Conservation (phyloP, 2,329 filamentous ascomycete species). For the Verticillium albo-atrum region DNA sequence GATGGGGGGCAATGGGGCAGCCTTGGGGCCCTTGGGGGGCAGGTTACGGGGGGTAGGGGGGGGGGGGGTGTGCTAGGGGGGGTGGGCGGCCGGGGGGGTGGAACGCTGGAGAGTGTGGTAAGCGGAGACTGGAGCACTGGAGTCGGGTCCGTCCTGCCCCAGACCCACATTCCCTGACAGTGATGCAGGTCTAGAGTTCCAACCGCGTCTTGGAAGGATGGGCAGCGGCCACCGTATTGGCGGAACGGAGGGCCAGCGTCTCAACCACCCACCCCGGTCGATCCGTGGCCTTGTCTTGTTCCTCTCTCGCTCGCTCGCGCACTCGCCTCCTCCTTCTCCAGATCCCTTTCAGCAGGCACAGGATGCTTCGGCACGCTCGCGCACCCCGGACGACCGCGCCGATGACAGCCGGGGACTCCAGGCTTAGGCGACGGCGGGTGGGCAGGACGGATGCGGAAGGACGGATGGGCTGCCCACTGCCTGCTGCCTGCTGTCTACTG, state of each 20-base stretch:
- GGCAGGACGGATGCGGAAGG: neutral
- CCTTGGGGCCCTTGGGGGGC: no score
- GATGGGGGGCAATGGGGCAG: neutral
- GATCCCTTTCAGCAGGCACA: neutral
- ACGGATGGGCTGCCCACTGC: no score
- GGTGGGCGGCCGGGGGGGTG: neutral
- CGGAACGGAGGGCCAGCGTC: neutral
- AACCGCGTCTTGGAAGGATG: neutral
- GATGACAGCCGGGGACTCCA: constrained; percentile 1
- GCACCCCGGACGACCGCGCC: neutral
- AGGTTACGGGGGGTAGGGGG: neutral
- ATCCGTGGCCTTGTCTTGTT: neutral
- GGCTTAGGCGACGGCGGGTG: neutral
- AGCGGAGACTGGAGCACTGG: neutral
- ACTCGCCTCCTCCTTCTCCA: neutral
- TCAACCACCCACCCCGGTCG: neutral
- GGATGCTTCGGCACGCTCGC: neutral
- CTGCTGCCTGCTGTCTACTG: neutral
- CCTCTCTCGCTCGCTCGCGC: neutral
- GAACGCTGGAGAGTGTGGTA: neutral
- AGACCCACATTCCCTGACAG: neutral
- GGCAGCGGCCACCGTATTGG: neutral
- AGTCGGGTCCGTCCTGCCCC: neutral
- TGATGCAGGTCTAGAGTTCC: neutral
- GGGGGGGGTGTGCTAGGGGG: no score